phyloP scores from a whole-genome alignment of 306 rosid genomes.

The Trichosanthes cucumerina region DNA sequence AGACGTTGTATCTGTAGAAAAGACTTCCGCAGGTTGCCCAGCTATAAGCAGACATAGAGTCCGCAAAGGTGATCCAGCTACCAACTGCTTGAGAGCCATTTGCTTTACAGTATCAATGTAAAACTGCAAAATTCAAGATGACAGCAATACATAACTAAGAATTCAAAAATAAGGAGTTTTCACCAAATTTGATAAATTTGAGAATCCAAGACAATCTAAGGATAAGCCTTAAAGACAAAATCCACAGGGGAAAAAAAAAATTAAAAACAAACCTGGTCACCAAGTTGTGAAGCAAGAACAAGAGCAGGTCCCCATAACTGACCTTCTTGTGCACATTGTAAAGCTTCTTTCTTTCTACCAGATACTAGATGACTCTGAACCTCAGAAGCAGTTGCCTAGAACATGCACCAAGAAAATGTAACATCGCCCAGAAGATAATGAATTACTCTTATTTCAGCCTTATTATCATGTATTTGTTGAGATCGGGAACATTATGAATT shows the following conservation, averaged over 20 bases:
- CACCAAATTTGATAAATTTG: not conserved
- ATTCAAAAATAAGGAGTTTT: not conserved
- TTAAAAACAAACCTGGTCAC: constrained; percentile 55
- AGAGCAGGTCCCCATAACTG: constrained; percentile 99
- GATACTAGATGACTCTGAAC: constrained; percentile 81
- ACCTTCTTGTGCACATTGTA: constrained; percentile 83
- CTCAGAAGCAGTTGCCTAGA: constrained; percentile 78
- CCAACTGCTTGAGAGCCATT: constrained; percentile 76
- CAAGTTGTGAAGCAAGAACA: constrained; percentile 89
- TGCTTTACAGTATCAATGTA: constrained; percentile 87
- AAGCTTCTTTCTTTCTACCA: constrained; percentile 85
- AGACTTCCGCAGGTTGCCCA: constrained; percentile 88
- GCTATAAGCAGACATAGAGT: constrained; percentile 91
- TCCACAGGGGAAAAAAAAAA: not conserved
- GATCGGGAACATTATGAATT: not conserved
- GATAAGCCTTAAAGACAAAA: not conserved
- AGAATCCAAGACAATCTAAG: not conserved
- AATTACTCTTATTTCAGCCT: not conserved
- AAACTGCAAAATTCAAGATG: constrained; percentile 45
- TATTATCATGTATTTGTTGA: not conserved
- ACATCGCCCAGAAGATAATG: constrained; percentile 4
- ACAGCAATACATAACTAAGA: constrained; percentile 8
- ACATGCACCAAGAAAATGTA: constrained; percentile 21
- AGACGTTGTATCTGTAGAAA: constrained; percentile 29
- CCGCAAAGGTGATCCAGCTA: constrained; percentile 85